Percentiles rank a stretch among this genome's conserved stretches.
phyloP scores from a whole-genome alignment of 129 eudicot species.

The Pittosporum tobira region DNA sequence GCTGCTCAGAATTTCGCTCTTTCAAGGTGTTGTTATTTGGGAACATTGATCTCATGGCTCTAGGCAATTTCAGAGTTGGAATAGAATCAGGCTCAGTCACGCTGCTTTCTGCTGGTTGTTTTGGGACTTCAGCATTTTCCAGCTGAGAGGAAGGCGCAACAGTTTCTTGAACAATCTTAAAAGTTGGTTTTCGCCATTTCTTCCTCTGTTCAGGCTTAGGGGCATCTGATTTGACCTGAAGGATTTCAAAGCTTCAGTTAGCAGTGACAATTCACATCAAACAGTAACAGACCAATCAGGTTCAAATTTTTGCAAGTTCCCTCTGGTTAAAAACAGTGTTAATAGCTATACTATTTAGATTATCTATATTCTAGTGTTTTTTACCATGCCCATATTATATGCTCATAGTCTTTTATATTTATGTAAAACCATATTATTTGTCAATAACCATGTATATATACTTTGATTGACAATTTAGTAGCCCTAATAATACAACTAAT shows the following conservation, averaged over 20 bases:
- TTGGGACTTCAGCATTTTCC: constrained; percentile 32
- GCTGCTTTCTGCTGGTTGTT: constrained; percentile 40
- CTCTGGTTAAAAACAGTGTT: not conserved
- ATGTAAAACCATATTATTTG: too few relatives aligned
- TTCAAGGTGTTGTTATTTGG: constrained; percentile 36
- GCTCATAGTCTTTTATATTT: too few relatives aligned
- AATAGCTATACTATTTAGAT: too few relatives aligned
- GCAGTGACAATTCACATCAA: not conserved
- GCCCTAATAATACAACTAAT: too few relatives aligned
- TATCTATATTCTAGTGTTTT: too few relatives aligned
- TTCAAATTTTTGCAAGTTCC: too few relatives aligned
- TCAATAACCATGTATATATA: too few relatives aligned
- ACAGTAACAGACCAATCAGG: too few relatives aligned
- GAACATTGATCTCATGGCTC: constrained; percentile 65
- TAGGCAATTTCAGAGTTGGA: constrained; percentile 66
- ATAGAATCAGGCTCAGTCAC: constrained; percentile 30
- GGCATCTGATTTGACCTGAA: constrained; percentile 52
- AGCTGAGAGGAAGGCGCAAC: constrained; percentile 35
- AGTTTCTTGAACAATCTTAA: constrained; percentile 58
- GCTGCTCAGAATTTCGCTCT: constrained; percentile 60
- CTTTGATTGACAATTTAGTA: too few relatives aligned
- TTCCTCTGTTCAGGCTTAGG: constrained; percentile 55
- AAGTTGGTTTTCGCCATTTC: constrained; percentile 61
- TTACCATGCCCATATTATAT: too few relatives aligned
- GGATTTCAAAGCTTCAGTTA: constrained; percentile 2